Evolutionary conservation across 176 grass and related monocot genomes (phyloP).

Genomic region (Areca catechu): DNA sequence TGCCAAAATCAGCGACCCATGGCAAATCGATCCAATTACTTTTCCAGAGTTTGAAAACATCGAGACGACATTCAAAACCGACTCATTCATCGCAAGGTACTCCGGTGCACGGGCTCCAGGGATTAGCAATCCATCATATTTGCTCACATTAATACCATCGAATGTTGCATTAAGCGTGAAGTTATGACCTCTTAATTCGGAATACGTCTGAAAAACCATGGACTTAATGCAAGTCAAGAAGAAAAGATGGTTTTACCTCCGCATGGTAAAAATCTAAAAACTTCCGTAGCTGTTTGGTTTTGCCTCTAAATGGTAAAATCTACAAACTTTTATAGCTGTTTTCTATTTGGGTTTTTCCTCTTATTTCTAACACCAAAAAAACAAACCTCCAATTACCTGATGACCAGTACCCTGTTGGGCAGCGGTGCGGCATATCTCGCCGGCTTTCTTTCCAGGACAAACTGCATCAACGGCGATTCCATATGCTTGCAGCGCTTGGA

Average conservation of each 20-base stretch:
- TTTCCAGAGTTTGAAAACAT: conserved; percentile 50
- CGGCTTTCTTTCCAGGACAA: conserved; percentile 85
- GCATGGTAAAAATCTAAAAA: too few relatives aligned
- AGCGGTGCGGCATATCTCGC: conserved; percentile 69
- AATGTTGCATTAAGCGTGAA: conserved; percentile 76
- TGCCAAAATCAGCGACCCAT: conserved; percentile 82
- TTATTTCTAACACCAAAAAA: too few relatives aligned
- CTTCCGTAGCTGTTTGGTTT: too few relatives aligned
- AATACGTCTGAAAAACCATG: conserved; percentile 47
- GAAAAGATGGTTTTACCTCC: neutral
- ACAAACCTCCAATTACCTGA: conserved; percentile 35
- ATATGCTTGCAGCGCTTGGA: conserved; percentile 90
- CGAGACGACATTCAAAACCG: conserved; percentile 43
- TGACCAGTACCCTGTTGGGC: conserved; percentile 43
- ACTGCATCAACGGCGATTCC: conserved; percentile 64
- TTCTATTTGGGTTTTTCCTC: too few relatives aligned
- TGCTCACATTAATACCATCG: conserved; percentile 27
- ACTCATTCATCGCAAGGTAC: conserved; percentile 51
- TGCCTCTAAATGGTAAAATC: too few relatives aligned
- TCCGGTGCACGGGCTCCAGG: conserved; percentile 84
- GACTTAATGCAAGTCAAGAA: neutral
- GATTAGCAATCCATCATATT: conserved; percentile 71
- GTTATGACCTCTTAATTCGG: conserved; percentile 75
- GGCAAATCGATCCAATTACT: conserved; percentile 70
- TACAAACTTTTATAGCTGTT: too few relatives aligned